These are phyloP conservation scores for Colletotrichum sp. DNA, from an alignment of 2,329 filamentous ascomycete species.

Conservation along the genomic window DNA sequence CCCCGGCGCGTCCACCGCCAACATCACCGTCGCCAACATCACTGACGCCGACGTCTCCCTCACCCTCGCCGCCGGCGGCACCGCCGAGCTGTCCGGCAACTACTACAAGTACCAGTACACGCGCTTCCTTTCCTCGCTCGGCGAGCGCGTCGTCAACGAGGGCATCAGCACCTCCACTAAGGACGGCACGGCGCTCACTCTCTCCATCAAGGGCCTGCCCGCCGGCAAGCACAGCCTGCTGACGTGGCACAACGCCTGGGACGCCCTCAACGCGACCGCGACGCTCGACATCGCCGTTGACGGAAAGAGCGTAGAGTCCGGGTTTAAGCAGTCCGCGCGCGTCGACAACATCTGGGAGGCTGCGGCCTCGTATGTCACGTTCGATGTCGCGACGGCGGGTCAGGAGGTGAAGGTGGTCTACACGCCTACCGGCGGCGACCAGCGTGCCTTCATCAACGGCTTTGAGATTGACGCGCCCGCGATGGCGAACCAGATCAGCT, in stretches of 20 bases:
- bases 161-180: constrained; percentile 30
- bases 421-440: constrained; percentile 23
- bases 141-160: constrained; percentile 31
- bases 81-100: constrained; percentile 26
- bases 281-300: constrained; percentile 28
- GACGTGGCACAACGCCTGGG: constrained; percentile 36
- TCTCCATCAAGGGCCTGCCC: constrained; percentile 30
- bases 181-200: constrained; percentile 26
- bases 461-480: constrained; percentile 33
- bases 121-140: constrained; percentile 29
- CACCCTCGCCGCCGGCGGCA: background rate
- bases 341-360: constrained; percentile 36
- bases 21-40: constrained; percentile 6
- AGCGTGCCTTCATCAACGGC: constrained; percentile 32
- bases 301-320: constrained; percentile 20
- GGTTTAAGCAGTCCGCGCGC: constrained; percentile 26
- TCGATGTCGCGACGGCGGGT: constrained; percentile 22
- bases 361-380: constrained; percentile 29
- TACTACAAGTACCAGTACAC: constrained; percentile 30
- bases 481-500: constrained; percentile 27
- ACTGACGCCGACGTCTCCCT: constrained; percentile 2
- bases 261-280: constrained; percentile 25
- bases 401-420: constrained; percentile 30
- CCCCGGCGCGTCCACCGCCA: background rate
- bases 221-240: constrained; percentile 31